A percentile compares a stretch with the other conserved stretches of the same genome.
Conservation (phyloP, 148 eudicot species). For the Diospyros lotus region DNA sequence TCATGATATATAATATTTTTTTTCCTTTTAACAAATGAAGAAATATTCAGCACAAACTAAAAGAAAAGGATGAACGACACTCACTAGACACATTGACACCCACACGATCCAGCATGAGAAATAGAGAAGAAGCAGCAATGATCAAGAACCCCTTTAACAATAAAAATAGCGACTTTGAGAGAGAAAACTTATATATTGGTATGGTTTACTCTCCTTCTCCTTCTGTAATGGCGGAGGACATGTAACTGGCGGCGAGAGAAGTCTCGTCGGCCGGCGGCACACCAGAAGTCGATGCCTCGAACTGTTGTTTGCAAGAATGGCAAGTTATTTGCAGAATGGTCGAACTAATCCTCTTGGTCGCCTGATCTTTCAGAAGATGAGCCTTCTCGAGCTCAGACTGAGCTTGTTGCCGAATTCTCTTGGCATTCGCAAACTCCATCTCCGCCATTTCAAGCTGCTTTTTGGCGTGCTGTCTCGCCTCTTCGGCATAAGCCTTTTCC, state of each 20-base stretch:
- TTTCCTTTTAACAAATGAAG: background rate
- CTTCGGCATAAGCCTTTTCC: conserved; percentile 30
- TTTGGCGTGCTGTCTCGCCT: conserved; percentile 25
- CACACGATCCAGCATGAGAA: conserved; percentile 6
- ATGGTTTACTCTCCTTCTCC: conserved; percentile 13
- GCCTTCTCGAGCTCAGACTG: conserved; percentile 27
- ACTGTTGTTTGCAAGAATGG: conserved; percentile 31
- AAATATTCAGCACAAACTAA: conserved; percentile 10
- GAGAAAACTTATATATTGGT: background rate
- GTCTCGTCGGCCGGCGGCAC: conserved; percentile 9
- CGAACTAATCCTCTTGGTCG: conserved; percentile 22
- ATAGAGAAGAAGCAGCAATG: conserved; percentile 7
- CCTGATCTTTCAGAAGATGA: conserved; percentile 28
- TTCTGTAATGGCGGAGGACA: conserved; percentile 24
- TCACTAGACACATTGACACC: background rate
- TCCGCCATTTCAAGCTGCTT: conserved; percentile 31
- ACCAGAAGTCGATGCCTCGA: conserved; percentile 11
- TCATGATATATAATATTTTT: no score
- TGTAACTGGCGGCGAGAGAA: conserved; percentile 20
- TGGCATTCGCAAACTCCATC: conserved; percentile 30
- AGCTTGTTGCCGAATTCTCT: conserved; percentile 30
- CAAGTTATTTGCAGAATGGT: conserved; percentile 29
- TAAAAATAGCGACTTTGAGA: background rate
- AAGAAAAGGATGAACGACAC: background rate
- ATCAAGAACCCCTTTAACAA: background rate